Evolutionary conservation across 164 flowering plant genomes (phyloP), one percentile per base, ranked within the genome.

Genomic region (Berberis thunbergii): DNA sequence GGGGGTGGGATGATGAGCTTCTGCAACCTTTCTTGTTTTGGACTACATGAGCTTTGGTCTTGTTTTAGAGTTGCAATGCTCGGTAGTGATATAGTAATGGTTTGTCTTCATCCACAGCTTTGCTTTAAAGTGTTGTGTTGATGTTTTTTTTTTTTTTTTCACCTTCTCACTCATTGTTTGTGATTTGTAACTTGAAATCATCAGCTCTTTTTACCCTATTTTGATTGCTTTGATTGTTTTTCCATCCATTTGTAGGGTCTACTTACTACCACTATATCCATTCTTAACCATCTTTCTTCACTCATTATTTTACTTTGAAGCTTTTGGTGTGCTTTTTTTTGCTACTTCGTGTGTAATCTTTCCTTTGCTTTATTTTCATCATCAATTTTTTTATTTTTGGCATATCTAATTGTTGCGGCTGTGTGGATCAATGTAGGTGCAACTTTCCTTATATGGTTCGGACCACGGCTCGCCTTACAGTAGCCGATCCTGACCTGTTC

Each of bases 381-480:
- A 26, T 26, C 26, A 26, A 26, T 26, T 26, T 26, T 26, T 26
- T 26, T 26, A 0, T 52, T 48, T 66, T 72, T 68, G 73, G 71
- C 64, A 50, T 50, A 50, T 2, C 2, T 50, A 4, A 7, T 10
- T 44, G 39, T 38, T 41, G 44, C 2, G 60, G n/a, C 8, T 41
- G 3, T 40, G 12, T 57, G 45, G 44, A 6, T 57, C 60, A 44
- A 59, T 75, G 64, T 79, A 95, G 99, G 99, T 70, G 77, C 91
- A 58, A 87, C 91, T 40, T 91, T 95, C 72, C 79, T 95, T 1
- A 83, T 95, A n/a, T 95, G 99, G 99, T 95, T 95, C 60, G 99
- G 99, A 64, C 90, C 26, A 95, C 96, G 2, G 75, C 80, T 6
- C 83, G 99, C 1, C 77, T 95, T 13, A 81, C 99, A 11, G 85